These are phyloP conservation scores for Acorus calamus DNA, from an alignment of 106 monocot species.

Conservation along the genomic window DNA sequence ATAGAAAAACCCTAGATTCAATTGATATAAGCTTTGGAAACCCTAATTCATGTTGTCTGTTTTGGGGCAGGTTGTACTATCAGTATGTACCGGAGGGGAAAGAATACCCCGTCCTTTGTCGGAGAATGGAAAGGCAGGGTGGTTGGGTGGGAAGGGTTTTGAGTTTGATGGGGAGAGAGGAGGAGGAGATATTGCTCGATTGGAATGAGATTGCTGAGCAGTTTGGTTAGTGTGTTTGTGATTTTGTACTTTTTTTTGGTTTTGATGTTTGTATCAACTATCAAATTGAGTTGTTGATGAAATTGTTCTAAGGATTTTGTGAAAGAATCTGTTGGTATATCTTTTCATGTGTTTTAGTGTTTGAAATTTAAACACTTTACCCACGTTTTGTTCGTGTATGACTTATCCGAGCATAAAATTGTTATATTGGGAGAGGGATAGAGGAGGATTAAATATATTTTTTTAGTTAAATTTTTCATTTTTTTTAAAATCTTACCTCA, in stretches of 20 bases:
- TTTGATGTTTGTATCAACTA: conserved; percentile 2
- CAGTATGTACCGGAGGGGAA: conserved; percentile 81
- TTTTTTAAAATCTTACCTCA: too few species aligned
- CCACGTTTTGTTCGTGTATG: too few species aligned
- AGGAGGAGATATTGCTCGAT: conserved; percentile 67
- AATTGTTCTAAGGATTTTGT: neutral
- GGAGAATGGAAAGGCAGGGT: conserved; percentile 25
- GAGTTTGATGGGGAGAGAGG: conserved; percentile 30
- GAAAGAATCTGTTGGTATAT: neutral
- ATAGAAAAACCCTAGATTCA: neutral
- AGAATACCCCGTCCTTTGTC: conserved; percentile 85
- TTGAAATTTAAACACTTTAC: too few species aligned
- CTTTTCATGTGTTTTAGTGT: too few species aligned
- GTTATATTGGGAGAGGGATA: too few species aligned
- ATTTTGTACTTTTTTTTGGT: neutral
- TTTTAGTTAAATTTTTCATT: too few species aligned
- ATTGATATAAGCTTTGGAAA: neutral
- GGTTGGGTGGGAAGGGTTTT: conserved; percentile 30
- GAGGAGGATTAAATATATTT: too few species aligned
- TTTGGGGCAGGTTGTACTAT: conserved; percentile 67
- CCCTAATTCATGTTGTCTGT: conserved; percentile 5
- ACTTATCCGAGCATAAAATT: too few species aligned
- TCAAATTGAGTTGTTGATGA: too few species aligned
- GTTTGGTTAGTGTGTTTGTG: conserved; percentile 35
- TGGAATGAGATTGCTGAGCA: conserved; percentile 90